These are phyloP conservation scores for Xylaria nigripes DNA, from an alignment of 495 filamentous ascomycete genomes.

Conservation along the genomic window DNA sequence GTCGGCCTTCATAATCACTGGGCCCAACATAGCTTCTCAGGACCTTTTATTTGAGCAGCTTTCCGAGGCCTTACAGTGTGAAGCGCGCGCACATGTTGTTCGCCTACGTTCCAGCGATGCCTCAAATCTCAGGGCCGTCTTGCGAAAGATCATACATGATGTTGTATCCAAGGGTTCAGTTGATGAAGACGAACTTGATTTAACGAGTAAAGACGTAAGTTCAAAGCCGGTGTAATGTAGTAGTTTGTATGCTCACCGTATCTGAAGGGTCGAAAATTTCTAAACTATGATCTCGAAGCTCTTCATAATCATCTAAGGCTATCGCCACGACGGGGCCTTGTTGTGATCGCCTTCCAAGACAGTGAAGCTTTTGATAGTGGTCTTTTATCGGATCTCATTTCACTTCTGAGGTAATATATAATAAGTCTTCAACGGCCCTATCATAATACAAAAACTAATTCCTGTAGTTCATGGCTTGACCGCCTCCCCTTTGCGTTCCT, in stretches of 20 bases:
- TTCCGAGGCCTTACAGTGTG: constrained; percentile 41
- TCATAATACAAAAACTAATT: not conserved
- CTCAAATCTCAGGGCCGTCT: constrained; percentile 68
- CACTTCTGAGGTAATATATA: constrained; percentile 58
- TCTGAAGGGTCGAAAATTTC: constrained; percentile 56
- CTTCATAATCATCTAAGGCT: constrained; percentile 55
- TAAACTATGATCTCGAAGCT: constrained; percentile 90
- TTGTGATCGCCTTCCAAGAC: constrained; percentile 76
- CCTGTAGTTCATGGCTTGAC: constrained; percentile 66
- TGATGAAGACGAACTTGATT: constrained; percentile 43
- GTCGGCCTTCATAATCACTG: constrained; percentile 72
- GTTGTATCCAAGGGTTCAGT: constrained; percentile 34
- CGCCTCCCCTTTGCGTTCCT: constrained; percentile 85
- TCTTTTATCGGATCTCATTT: constrained; percentile 71
- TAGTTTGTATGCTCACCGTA: not conserved
- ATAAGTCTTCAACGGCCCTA: not conserved
- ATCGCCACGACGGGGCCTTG: constrained; percentile 50
- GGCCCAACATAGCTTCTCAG: constrained; percentile 78
- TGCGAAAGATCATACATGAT: constrained; percentile 78
- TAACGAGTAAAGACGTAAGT: constrained; percentile 46
- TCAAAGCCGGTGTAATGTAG: not conserved
- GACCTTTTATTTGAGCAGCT: constrained; percentile 63
- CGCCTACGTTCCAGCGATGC: constrained; percentile 68
- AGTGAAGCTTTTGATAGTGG: constrained; percentile 83
- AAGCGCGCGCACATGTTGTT: constrained; percentile 51